Evolutionary conservation across 2,329 filamentous ascomycete genomes (phyloP).

Genomic region (Aspergillus piperis): DNA sequence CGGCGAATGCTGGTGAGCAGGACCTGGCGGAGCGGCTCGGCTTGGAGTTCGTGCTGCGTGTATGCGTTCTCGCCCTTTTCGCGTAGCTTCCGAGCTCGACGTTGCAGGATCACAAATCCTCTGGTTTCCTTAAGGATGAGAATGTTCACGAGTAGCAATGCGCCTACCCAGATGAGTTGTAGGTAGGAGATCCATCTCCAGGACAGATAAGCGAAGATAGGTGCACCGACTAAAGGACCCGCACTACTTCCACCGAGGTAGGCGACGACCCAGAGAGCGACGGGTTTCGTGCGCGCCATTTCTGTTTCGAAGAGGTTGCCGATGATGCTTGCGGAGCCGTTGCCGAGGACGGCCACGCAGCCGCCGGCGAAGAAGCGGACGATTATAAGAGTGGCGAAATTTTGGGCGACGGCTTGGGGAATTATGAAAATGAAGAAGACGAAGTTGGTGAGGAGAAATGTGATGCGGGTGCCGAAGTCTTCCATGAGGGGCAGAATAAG

Average conservation of each 20-base stretch:
- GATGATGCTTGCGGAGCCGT: constrained; percentile 36
- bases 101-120: constrained; percentile 42
- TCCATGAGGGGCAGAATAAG: constrained; percentile 24
- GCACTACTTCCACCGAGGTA: constrained; percentile 47
- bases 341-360: constrained; percentile 43
- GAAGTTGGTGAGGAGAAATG: constrained; percentile 43
- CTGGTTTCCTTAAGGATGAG: constrained; percentile 46
- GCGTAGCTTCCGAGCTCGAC: constrained; percentile 39
- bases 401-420: constrained; percentile 46
- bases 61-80: constrained; percentile 31
- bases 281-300: constrained; percentile 36
- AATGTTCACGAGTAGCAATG: constrained; percentile 42
- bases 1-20: constrained; percentile 41
- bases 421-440: constrained; percentile 46
- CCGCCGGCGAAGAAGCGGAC: constrained; percentile 49
- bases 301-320: constrained; percentile 38
- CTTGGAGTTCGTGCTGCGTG: constrained; percentile 39
- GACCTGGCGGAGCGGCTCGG: constrained; percentile 29
- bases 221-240: constrained; percentile 48
- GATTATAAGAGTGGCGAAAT: constrained; percentile 49
- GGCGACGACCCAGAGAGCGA: constrained; percentile 46
- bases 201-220: constrained; percentile 28
- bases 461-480: constrained; percentile 32
- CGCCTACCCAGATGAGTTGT: constrained; percentile 44
- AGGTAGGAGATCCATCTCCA: constrained; percentile 26